Percentiles rank a stretch among this genome's conserved stretches.
Conservation (phyloP, 352 stramenopile species). For the Pythium monospermum region DNA sequence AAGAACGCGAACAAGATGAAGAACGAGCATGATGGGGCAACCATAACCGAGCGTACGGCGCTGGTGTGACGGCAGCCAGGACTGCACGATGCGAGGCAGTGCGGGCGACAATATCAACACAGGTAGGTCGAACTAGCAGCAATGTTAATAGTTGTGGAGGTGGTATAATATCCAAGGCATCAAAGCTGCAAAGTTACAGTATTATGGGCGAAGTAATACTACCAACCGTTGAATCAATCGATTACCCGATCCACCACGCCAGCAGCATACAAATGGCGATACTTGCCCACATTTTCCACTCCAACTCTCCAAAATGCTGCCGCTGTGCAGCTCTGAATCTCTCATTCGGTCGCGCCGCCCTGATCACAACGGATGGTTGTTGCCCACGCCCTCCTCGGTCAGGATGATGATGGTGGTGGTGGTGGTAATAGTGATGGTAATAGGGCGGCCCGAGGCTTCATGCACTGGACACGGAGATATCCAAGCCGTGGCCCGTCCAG, state of each 20-base stretch:
- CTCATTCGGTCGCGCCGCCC: conserved; percentile 14
- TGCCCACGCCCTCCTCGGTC: not conserved
- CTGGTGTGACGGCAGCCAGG: too few species aligned
- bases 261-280: conserved; percentile 4
- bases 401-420: not conserved
- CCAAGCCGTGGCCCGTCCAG: conserved; percentile 43
- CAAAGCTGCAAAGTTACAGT: too few species aligned
- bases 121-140: too few species aligned
- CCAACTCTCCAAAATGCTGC: not conserved
- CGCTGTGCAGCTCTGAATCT: not conserved
- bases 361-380: conserved; percentile 2
- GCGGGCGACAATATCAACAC: too few species aligned
- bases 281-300: conserved; percentile 3
- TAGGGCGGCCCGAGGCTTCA: conserved; percentile 17
- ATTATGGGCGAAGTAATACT: too few species aligned
- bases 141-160: too few species aligned
- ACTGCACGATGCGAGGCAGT: too few species aligned
- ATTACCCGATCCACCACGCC: conserved; percentile 9
- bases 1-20: conserved; percentile 59
- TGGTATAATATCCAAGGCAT: too few species aligned
- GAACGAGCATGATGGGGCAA: too few species aligned
- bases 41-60: too few species aligned
- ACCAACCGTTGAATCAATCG: not conserved
- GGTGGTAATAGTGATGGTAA: conserved; percentile 4
- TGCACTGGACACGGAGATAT: conserved; percentile 8